Evolutionary conservation across 2,329 filamentous ascomycete species (phyloP), one percentile per base, ranked within the genome.

Genomic region (Cytospora chrysosperma): DNA sequence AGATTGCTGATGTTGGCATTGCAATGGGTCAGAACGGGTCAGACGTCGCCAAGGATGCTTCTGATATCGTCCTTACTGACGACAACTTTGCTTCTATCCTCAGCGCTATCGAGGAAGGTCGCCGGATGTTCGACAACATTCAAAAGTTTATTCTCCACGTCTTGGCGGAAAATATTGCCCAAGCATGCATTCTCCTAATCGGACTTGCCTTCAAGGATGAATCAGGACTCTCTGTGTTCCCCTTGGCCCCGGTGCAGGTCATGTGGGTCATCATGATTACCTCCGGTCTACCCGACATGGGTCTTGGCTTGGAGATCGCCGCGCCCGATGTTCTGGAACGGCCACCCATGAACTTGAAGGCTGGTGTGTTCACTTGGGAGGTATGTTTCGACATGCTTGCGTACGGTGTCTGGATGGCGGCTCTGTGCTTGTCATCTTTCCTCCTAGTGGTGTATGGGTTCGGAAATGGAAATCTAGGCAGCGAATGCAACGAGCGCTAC

Each of bases 261-360:
- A 78, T 90, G 51, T 90, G 87, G 87, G 84, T 90, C 66, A 89
- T 89, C 71, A 89, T 90, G 86, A 81, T 89, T 64, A 90, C 87
- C 1, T 88, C 85, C 54, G 84, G 82, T 34, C 78, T 89, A 67
- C 86, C 87, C 4, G 87, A 88, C 67, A 88, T 89, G 83, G 87
- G 87, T 61, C 77, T 90, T 5, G 87, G 87, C 12, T 85, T 88
- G 75, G 87, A 90, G 72, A 74, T 80, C 47, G 85, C 87, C 0
- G 82, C 83, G 0, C 81, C 85, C 0, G 86, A 89, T 70, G 83
- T 89, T 65, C 83, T 89, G 75, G 70, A 77, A 40, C 80, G 87
- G 0, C 85, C 86, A 8, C 87, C 87, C n/a, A n/a, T n/a, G n/a
- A n/a, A n/a, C n/a, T n/a, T n/a, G n/a, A 74, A 75, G 63, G 72